phyloP scores from a whole-genome alignment of 352 stramenopile species.

The Phytophthora sp. region DNA sequence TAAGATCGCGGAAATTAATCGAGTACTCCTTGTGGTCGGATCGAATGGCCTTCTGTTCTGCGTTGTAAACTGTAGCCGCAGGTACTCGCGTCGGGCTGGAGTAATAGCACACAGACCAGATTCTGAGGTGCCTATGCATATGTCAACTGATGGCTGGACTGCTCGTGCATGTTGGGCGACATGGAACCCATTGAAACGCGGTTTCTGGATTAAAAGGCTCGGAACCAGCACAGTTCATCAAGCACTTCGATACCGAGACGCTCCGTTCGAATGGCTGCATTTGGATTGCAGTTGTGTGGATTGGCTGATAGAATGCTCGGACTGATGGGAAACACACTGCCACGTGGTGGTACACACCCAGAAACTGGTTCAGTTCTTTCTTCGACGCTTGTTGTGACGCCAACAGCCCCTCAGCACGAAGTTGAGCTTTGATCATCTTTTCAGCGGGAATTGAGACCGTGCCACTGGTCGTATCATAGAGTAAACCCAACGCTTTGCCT shows the following conservation, averaged over 20 bases:
- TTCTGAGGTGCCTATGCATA: conserved; percentile 31
- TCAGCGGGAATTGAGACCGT: conserved; percentile 15
- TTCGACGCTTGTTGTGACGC: not conserved
- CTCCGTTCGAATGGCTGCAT: not conserved
- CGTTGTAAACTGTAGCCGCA: conserved; percentile 1
- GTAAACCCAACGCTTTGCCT: conserved; percentile 10
- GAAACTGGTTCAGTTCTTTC: not conserved
- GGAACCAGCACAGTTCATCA: conserved; percentile 21
- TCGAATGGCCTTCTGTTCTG: conserved; percentile 1
- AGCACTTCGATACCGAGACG: too few species aligned
- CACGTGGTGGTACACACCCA: conserved; percentile 8
- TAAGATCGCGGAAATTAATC: conserved; percentile 30
- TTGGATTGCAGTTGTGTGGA: not conserved
- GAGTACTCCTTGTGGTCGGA: not conserved
- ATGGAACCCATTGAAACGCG: conserved; percentile 19
- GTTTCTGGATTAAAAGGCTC: not conserved
- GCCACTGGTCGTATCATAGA: conserved; percentile 9
- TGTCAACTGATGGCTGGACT: not conserved
- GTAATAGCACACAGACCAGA: conserved; percentile 23
- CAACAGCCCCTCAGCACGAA: not conserved
- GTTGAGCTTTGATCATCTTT: not conserved
- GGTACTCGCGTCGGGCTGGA: conserved; percentile 6
- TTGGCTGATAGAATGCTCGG: conserved; percentile 13
- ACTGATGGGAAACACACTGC: conserved; percentile 6
- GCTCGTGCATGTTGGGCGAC: conserved; percentile 4